Evolutionary conservation across 2,329 filamentous ascomycete genomes (phyloP).

Genomic region (Fusarium pseudoanthophilum): DNA sequence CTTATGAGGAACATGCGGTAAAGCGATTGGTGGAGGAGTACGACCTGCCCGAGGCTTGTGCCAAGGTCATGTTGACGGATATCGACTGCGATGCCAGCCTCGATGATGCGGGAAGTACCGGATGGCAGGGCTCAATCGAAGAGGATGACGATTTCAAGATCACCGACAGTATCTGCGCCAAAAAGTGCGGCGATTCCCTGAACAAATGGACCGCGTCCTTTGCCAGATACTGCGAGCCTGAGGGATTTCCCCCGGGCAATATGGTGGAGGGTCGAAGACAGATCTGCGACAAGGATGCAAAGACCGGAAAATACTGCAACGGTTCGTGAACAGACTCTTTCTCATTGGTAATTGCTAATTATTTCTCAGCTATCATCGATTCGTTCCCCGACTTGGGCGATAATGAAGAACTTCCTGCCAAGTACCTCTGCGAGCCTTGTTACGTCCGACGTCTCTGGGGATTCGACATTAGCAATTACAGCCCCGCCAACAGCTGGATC

Average conservation of each 20-base stretch:
- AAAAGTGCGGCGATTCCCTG: background rate
- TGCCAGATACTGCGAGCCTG: background rate
- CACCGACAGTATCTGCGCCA: background rate
- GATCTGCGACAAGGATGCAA: conserved; percentile 11
- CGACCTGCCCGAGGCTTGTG: background rate
- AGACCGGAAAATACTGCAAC: conserved; percentile 1
- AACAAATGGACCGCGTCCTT: background rate
- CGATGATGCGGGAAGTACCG: background rate
- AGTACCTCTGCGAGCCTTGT: conserved; percentile 8
- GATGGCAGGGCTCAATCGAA: background rate
- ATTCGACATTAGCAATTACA: conserved; percentile 2
- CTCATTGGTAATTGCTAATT: background rate
- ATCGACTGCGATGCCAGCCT: background rate
- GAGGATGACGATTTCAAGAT: background rate
- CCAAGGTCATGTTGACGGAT: background rate
- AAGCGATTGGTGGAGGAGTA: background rate
- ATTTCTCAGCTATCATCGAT: background rate
- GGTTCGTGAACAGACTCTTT: background rate
- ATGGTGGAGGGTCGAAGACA: background rate
- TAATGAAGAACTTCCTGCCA: background rate
- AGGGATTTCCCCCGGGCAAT: background rate
- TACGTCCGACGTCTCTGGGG: conserved; percentile 3
- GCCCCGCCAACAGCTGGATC: background rate
- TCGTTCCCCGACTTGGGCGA: background rate
- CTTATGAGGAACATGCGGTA: background rate